Percentiles rank a stretch among this genome's conserved stretches.
These are phyloP conservation scores for Panicum miliaceum DNA, from an alignment of 176 grass and related monocot genomes.

Conservation along the genomic window DNA sequence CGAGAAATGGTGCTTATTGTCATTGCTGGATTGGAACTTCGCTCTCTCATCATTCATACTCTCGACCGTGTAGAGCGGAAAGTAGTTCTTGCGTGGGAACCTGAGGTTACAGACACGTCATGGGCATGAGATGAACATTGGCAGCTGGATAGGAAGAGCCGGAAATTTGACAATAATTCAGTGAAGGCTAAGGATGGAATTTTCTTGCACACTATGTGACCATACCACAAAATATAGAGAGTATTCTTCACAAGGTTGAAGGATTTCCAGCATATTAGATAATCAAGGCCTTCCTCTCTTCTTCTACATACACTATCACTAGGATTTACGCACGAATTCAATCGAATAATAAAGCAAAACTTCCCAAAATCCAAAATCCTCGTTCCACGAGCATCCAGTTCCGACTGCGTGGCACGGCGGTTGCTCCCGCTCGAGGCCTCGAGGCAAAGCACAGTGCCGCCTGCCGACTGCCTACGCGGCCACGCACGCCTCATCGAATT, in stretches of 20 bases:
- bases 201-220: constrained; percentile 97
- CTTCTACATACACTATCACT: constrained; percentile 54
- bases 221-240: constrained; percentile 89
- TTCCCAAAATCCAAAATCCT: background rate
- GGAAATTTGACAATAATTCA: constrained; percentile 84
- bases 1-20: constrained; percentile 26
- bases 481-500: constrained; percentile 28
- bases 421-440: background rate
- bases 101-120: constrained; percentile 84
- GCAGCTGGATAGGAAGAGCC: constrained; percentile 72
- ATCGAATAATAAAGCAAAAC: background rate
- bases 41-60: constrained; percentile 74
- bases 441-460: no score
- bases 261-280: constrained; percentile 93
- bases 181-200: constrained; percentile 72
- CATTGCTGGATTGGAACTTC: constrained; percentile 49
- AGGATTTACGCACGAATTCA: no score
- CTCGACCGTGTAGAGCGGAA: constrained; percentile 95
- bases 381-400: background rate
- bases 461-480: background rate
- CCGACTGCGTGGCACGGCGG: background rate
- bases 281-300: constrained; percentile 85
- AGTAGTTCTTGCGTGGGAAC: constrained; percentile 91
- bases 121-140: constrained; percentile 84
- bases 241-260: constrained; percentile 96